Percentiles rank a stretch among this genome's conserved stretches.
Conservation (phyloP, 495 filamentous ascomycete genomes). For the Acidiella bohemica region DNA sequence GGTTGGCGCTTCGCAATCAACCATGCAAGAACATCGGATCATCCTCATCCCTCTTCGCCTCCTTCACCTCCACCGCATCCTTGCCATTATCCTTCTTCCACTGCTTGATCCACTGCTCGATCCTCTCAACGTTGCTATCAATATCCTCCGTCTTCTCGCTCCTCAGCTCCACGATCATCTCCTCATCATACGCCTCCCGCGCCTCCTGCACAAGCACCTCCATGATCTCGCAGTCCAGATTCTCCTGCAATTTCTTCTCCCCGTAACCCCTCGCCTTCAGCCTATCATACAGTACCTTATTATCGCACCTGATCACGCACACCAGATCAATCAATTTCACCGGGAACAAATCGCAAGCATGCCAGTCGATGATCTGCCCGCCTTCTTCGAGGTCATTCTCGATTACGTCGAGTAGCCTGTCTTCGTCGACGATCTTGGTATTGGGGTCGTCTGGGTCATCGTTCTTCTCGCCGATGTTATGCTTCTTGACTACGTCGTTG, state of each 20-base stretch:
- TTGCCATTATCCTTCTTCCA: slow-evolving; percentile 59
- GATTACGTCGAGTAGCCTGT: slow-evolving; percentile 79
- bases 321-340: slow-evolving; percentile 90
- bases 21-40: slow-evolving; percentile 20
- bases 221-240: slow-evolving; percentile 96
- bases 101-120: slow-evolving; percentile 63
- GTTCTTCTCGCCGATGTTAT: slow-evolving; percentile 27
- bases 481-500: slow-evolving; percentile 80
- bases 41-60: slow-evolving; percentile 14
- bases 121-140: slow-evolving; percentile 72
- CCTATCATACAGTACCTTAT: slow-evolving; percentile 71
- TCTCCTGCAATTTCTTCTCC: slow-evolving; percentile 84
- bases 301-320: slow-evolving; percentile 72
- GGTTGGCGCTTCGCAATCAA: background rate
- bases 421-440: slow-evolving; percentile 92
- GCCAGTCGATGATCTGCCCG: slow-evolving; percentile 93
- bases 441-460: slow-evolving; percentile 47
- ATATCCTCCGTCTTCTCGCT: slow-evolving; percentile 73
- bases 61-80: slow-evolving; percentile 6
- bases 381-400: slow-evolving; percentile 69
- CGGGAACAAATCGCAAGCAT: slow-evolving; percentile 92
- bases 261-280: slow-evolving; percentile 62
- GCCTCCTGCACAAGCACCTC: slow-evolving; percentile 87
- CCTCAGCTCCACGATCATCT: slow-evolving; percentile 78
- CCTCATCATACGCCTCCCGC: slow-evolving; percentile 68